Conservation (phyloP, 805 yeast species). For the Lipomyces sp. region DNA sequence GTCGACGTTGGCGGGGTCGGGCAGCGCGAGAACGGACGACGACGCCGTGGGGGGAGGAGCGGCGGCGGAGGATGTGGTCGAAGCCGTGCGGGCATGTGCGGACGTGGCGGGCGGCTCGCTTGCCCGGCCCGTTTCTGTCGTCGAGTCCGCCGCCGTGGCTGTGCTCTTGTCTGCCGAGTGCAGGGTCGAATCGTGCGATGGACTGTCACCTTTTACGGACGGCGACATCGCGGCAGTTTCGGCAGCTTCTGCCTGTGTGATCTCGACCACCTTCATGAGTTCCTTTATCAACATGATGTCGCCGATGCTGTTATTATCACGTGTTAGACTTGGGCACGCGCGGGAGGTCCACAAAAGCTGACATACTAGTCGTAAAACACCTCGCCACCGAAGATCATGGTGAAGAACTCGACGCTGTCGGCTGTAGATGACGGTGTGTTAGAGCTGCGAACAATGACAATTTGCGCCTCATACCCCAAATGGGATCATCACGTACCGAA, state of each 20-base stretch:
- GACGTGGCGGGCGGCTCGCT: background rate
- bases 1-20: background rate
- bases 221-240: slow-evolving; percentile 16
- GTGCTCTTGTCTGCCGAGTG: background rate
- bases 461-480: background rate
- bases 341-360: slow-evolving; percentile 1
- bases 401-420: slow-evolving; percentile 84
- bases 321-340: background rate
- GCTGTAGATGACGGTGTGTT: slow-evolving; percentile 33
- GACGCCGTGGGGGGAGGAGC: background rate
- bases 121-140: no score
- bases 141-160: background rate
- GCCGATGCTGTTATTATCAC: slow-evolving; percentile 68
- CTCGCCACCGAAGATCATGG: slow-evolving; percentile 85
- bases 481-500: slow-evolving; percentile 43
- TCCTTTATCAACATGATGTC: slow-evolving; percentile 78
- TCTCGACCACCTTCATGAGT: slow-evolving; percentile 58
- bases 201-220: no score
- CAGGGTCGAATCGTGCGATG: no score
- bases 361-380: slow-evolving; percentile 61
- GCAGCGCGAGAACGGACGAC: background rate
- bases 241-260: slow-evolving; percentile 39
- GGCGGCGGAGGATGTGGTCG: background rate
- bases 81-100: background rate
- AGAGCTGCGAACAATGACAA: background rate